Base-by-base conservation (phyloP, 345 rosid species). In the Clausena lansium region DNA sequence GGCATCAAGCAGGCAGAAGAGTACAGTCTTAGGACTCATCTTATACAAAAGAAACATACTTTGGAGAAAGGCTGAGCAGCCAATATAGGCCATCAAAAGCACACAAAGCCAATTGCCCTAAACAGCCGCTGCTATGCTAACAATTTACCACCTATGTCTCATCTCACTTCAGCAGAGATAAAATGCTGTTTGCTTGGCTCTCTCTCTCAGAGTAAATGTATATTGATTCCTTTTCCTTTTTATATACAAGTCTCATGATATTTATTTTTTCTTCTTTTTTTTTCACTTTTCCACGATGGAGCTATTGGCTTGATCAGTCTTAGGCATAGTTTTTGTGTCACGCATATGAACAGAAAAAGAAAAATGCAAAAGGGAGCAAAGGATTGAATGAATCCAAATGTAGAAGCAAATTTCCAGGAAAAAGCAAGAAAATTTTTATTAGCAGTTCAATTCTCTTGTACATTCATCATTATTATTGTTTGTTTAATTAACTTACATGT, bases 1-100 rank as follows among this genome's bases (percentile, higher is more conserved):
- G 71, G 35, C 55, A 38, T 70, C 24, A 41, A 73, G 28, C 88
- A 91, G 94, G 85, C 83, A 36, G 86, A 86, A 68, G 91, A 91
- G 77, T 76, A 81, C 81, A 91, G 95, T 74, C 78, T 85, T 36
- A 84, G 80, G 79, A 86, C 92, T 58, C 94, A 95, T 86, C 80
- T 87, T 54, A 75, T 91, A 69, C 98, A 91, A 83, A 85, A 77
- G 82, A 86, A 89, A 78, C 86, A 89, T 75, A 81, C 85, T 47
- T 74, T 78, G 84, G 78, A 85, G 82, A 83, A 61, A 20, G 76
- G 70, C n/a, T 67, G 77, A 80, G 84, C 83, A 73, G 65, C 78
- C 80, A n/a, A 47, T 81, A 47, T 41, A 84, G 67, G 73, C 80
- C 63, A 65, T 73, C 70, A 71, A 68, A 78, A 78, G 70, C 67